These are phyloP conservation scores for Coemansia guatemalensis DNA, from an alignment of 192 early-diverging fungal species.

Conservation along the genomic window DNA sequence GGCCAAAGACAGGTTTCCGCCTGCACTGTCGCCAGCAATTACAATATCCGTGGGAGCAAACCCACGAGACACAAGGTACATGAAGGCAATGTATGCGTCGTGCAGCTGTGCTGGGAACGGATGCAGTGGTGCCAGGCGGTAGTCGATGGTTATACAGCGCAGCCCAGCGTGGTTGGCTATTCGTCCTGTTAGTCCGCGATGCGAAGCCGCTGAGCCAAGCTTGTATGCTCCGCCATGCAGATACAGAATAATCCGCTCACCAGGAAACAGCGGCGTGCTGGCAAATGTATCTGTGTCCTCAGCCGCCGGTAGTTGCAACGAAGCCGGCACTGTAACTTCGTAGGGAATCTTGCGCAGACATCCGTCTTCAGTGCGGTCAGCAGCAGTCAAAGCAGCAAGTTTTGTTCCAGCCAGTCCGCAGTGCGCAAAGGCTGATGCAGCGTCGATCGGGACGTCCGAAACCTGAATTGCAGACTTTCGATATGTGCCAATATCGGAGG, in stretches of 20 bases:
- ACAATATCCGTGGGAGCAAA: conserved; percentile 62
- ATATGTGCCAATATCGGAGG: conserved; percentile 18
- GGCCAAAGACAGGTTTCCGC: conserved; percentile 65
- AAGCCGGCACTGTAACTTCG: conserved; percentile 25
- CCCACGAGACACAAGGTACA: conserved; percentile 56
- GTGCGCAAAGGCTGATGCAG: conserved; percentile 13
- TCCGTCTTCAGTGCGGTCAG: conserved; percentile 8
- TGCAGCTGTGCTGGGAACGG: conserved; percentile 63
- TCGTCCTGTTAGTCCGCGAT: conserved; percentile 52
- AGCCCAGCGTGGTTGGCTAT: conserved; percentile 54
- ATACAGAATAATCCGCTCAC: conserved; percentile 67
- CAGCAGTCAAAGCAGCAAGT: conserved; percentile 13
- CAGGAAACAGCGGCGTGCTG: conserved; percentile 14
- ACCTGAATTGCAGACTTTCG: conserved; percentile 13
- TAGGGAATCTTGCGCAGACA: conserved; percentile 15
- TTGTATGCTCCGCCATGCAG: conserved; percentile 76
- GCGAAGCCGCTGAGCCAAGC: conserved; percentile 50
- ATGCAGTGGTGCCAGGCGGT: conserved; percentile 39
- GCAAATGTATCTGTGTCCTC: conserved; percentile 11
- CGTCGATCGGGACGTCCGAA: conserved; percentile 18
- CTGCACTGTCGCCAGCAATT: conserved; percentile 68
- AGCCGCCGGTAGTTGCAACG: neutral
- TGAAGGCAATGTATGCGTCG: conserved; percentile 60
- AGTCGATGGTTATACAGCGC: conserved; percentile 47
- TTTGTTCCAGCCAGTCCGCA: conserved; percentile 27